Evolutionary conservation across 2,329 filamentous ascomycete genomes (phyloP).

Genomic region (Chaetomiaceae sp.): DNA sequence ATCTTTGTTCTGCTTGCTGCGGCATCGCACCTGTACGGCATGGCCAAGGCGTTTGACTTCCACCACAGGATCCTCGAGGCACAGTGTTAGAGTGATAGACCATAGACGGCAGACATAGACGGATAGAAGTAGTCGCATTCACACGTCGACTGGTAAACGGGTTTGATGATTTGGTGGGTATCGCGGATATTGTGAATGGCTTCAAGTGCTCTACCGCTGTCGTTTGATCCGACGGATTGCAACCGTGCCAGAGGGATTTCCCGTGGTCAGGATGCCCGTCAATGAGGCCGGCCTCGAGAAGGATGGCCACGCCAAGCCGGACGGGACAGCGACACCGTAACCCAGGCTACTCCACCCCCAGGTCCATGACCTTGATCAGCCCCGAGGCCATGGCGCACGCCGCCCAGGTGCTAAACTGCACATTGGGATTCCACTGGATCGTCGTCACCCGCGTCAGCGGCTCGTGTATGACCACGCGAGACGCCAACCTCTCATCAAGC

Average conservation of each 20-base stretch:
- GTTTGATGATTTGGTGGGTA: background rate
- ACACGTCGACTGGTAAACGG: too few species aligned
- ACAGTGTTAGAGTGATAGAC: conserved; percentile 37
- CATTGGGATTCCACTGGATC: conserved; percentile 65
- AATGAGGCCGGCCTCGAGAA: too few species aligned
- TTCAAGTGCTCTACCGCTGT: too few species aligned
- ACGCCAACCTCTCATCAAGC: conserved; percentile 29
- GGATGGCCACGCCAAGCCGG: too few species aligned
- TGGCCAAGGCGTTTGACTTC: conserved; percentile 81
- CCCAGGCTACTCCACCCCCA: conserved; percentile 49
- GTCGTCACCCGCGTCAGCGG: conserved; percentile 58
- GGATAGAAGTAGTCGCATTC: background rate
- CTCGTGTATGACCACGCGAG: conserved; percentile 53
- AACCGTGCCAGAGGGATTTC: too few species aligned
- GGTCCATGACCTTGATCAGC: conserved; percentile 61
- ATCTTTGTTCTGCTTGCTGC: conserved; percentile 81
- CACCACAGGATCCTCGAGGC: conserved; percentile 61
- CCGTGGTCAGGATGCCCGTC: too few species aligned
- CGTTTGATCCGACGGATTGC: too few species aligned
- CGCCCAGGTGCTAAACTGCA: conserved; percentile 61
- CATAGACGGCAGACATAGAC: background rate
- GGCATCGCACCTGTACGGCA: conserved; percentile 71
- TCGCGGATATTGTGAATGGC: too few species aligned
- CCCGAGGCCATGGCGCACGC: conserved; percentile 64
- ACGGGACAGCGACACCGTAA: too few species aligned